Base-by-base conservation (phyloP, 2,329 filamentous ascomycete genomes). In the Calonectria crousiana region DNA sequence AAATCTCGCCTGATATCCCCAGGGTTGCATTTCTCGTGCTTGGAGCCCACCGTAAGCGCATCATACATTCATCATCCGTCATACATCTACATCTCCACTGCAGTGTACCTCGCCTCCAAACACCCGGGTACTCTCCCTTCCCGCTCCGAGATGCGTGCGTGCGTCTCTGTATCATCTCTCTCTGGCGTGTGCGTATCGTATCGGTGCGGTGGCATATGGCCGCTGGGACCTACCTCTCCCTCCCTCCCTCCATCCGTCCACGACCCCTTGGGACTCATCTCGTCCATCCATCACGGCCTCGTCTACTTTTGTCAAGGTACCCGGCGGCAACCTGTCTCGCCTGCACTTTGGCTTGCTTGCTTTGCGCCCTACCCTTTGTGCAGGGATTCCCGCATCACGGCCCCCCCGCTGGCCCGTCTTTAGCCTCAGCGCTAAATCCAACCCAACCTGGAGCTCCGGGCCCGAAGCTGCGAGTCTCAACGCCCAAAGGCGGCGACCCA, bases 391-490 rank as follows among this genome's bases (percentile, higher is more conserved):
- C 67, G 52, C 38, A 53, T 60, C 68, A 70, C 60, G 51, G 68
- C 68, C 62, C 74, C 74, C 77, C 74, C 70, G 62, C 73, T 73
- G 71, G 70, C 78, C 75, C 76, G 77, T 71, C 71, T 78, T 78
- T 79, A 80, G 79, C 76, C 71, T 78, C 78, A 74, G 78, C 79
- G 78, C 79, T 75, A 77, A 67, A 64, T 73, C 65, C 71, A 77
- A 76, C 76, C 74, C 76, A 74, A 74, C 56, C 34, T 70, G 68
- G 56, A 65, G 62, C 74, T 71, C 67, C 58, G 65, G 71, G 72
- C 67, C 64, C 69, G 53, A 44, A 64, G 52, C 23, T 41, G 56
- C 56, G 56, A 62, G 56, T 62, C 49, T 32, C 66, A 64, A 51
- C 60, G 41, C 38, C 49, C 56, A 49, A 69, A 49, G 20, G 56